These are phyloP conservation scores for Penicillium bialowiezense DNA, from an alignment of 495 filamentous ascomycete species.

Conservation along the genomic window DNA sequence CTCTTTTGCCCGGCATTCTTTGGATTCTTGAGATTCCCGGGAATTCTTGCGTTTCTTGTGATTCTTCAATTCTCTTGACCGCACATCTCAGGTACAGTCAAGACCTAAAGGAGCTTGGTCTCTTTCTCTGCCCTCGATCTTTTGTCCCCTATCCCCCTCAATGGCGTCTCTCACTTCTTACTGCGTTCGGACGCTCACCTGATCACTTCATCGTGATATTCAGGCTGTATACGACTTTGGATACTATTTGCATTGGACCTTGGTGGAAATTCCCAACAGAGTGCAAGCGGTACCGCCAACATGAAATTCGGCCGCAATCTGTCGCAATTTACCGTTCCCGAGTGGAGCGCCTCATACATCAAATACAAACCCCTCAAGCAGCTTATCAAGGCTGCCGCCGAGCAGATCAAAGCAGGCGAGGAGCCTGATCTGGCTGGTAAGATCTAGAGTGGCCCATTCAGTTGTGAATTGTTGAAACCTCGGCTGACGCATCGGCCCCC, in stretches of 20 bases:
- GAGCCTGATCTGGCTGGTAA: slow-evolving; percentile 76
- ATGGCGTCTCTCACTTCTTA: slow-evolving; percentile 12
- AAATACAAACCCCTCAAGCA: slow-evolving; percentile 96
- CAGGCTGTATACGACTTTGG: slow-evolving; percentile 11
- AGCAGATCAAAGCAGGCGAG: slow-evolving; percentile 60
- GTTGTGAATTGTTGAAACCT: no score
- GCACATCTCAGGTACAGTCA: slow-evolving; percentile 19
- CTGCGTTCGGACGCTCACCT: slow-evolving; percentile 25
- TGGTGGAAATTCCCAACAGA: background rate
- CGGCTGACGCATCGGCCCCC: no score
- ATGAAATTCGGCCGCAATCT: slow-evolving; percentile 89
- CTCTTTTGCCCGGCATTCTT: no score
- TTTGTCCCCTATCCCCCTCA: background rate
- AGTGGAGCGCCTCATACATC: slow-evolving; percentile 92
- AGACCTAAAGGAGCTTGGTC: slow-evolving; percentile 13
- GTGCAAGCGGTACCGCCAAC: slow-evolving; percentile 14
- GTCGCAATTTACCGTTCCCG: slow-evolving; percentile 89
- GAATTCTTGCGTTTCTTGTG: background rate
- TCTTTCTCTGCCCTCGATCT: slow-evolving; percentile 1
- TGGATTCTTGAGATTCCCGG: no score
- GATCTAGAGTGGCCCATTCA: no score
- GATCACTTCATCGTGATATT: slow-evolving; percentile 15
- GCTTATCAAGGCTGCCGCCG: slow-evolving; percentile 76
- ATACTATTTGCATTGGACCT: background rate
- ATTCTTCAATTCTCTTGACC: slow-evolving; percentile 4